Conservation (phyloP, 2,329 filamentous ascomycete species). For the Venturia nashicola region DNA sequence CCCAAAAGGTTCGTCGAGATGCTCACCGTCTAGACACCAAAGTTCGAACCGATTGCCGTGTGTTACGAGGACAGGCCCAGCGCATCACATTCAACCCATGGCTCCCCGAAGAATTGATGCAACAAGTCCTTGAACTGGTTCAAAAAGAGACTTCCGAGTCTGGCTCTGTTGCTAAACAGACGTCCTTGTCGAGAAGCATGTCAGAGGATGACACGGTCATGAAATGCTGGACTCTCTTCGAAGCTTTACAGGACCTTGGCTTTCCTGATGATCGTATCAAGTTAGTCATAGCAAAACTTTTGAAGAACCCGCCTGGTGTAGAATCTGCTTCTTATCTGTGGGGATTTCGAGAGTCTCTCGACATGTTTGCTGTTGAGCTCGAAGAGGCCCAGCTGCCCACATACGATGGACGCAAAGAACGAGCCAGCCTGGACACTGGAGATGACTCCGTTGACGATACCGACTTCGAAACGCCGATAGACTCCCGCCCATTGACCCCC, state of each 20-base stretch:
- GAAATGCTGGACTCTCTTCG: conserved; percentile 75
- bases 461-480: neutral
- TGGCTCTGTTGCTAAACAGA: conserved; percentile 29
- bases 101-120: conserved; percentile 68
- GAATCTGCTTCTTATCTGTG: conserved; percentile 53
- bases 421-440: neutral
- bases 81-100: conserved; percentile 61
- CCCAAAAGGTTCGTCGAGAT: conserved; percentile 67
- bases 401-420: conserved; percentile 2
- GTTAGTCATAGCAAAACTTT: conserved; percentile 51
- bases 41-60: conserved; percentile 72
- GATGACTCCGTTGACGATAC: neutral
- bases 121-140: conserved; percentile 63
- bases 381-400: conserved; percentile 40
- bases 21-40: conserved; percentile 62
- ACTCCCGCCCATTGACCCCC: neutral
- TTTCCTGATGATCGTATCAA: conserved; percentile 54
- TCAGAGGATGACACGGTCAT: conserved; percentile 68
- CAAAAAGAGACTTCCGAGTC: conserved; percentile 47
- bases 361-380: conserved; percentile 80
- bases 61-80: conserved; percentile 70
- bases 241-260: conserved; percentile 74
- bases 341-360: conserved; percentile 77
- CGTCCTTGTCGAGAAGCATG: conserved; percentile 27
- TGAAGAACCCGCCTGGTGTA: conserved; percentile 48